Percentiles rank a stretch among this genome's conserved stretches.
Conservation (phyloP, 108 stramenopile genomes). For the Craspedostauros australis region DNA sequence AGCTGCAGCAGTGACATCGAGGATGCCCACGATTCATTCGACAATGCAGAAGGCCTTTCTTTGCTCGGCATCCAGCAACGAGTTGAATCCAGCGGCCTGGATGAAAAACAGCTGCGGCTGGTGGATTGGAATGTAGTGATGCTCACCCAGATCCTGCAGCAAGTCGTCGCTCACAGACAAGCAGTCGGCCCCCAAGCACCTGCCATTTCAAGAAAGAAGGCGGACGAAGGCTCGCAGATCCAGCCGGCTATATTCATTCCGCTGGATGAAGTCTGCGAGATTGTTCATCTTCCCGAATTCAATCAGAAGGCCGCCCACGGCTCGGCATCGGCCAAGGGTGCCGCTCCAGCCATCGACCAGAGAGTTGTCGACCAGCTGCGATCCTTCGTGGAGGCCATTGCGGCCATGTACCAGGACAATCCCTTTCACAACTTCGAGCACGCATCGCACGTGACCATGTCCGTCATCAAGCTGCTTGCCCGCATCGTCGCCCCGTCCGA, state of each 20-base stretch:
- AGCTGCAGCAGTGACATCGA: too few species aligned
- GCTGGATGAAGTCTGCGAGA: too few species aligned
- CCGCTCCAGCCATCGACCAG: too few species aligned
- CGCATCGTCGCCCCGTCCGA: conserved; percentile 16
- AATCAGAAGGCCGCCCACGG: too few species aligned
- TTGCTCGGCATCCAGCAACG: neutral
- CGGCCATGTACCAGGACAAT: conserved; percentile 26
- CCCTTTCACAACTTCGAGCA: conserved; percentile 54
- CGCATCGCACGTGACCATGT: conserved; percentile 34
- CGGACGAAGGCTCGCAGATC: too few species aligned
- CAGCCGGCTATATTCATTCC: too few species aligned
- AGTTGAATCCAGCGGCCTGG: neutral
- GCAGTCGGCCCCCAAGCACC: too few species aligned
- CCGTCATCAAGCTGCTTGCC: conserved; percentile 26
- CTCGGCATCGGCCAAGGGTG: too few species aligned
- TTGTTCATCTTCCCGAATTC: too few species aligned
- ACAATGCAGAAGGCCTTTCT: too few species aligned
- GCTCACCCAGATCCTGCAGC: neutral
- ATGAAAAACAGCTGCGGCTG: neutral
- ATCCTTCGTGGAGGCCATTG: conserved; percentile 6
- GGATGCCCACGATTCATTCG: too few species aligned
- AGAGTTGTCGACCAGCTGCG: conserved; percentile 8
- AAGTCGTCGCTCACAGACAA: conserved; percentile 6
- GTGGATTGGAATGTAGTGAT: conserved; percentile 9
- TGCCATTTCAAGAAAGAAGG: too few species aligned